Base-by-base conservation (phyloP, 805 yeast species). In the Kodamaea sagamina region DNA sequence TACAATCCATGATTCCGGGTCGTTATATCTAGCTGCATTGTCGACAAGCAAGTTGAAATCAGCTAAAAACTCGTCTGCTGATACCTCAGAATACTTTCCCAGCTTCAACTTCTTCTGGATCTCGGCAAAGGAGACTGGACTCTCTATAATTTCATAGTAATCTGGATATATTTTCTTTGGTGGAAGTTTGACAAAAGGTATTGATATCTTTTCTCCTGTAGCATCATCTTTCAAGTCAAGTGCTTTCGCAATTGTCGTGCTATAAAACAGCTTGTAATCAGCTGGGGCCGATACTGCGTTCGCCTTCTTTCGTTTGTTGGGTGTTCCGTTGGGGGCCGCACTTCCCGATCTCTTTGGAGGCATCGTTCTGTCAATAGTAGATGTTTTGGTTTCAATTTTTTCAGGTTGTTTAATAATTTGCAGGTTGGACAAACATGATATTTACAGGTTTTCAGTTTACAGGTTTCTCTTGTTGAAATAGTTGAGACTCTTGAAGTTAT, bases 1-100 rank as follows among this genome's bases (percentile, higher is more conserved):
- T 1, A 86, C 92, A 41, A 89, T 83, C 57, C 79, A 68, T 6
- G 73, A 67, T 13, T 59, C 66, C 1, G 73, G 69, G 47, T 67
- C 72, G 51, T 71, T 71, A 54, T 68, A 71, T 28, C 56, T 56
- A 31, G 57, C 56, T 7, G 76, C 75, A 47, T 71, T 71, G 44
- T 64, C 69, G 22, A 61, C 50, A 43, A 71, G 51, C 38, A 61
- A 54, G 46, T 59, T 53, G 52, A 71, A 68, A 49, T 70, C 75
- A 10, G 39, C 62, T 34, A 65, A 36, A 44, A 68, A 65, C 40
- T 59, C 67, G 1, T 52, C 72, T 46, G 82, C 71, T 13, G 74
- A 74, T 16, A 53, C 57, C 13, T 55, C 53, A 15, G 55, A 41
- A 37, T 68, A 67, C 43, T 63, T 68, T 21, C 61, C 79, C 78